Conservation (phyloP, 2,329 filamentous ascomycete genomes). For the Cercospora sp. region DNA sequence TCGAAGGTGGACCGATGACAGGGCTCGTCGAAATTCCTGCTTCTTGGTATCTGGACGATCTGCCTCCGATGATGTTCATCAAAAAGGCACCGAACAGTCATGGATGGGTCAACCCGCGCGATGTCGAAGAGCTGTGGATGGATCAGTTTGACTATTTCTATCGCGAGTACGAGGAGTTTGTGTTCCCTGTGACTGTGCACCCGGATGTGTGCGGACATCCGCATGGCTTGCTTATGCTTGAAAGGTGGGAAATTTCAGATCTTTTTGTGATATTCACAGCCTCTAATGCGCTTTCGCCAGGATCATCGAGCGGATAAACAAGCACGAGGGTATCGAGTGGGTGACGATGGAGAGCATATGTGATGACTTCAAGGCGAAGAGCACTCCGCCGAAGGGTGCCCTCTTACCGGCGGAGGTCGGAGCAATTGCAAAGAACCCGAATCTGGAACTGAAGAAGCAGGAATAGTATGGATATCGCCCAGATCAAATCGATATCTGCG, state of each 20-base stretch:
- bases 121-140: slow-evolving; percentile 65
- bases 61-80: slow-evolving; percentile 70
- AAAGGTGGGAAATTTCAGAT: slow-evolving; percentile 50
- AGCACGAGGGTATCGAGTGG: slow-evolving; percentile 63
- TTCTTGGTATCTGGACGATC: slow-evolving; percentile 61
- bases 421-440: slow-evolving; percentile 52
- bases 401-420: slow-evolving; percentile 60
- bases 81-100: slow-evolving; percentile 66
- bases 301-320: slow-evolving; percentile 69
- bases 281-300: slow-evolving; percentile 14
- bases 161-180: slow-evolving; percentile 72
- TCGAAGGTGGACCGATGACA: slow-evolving; percentile 59
- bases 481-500: not conserved
- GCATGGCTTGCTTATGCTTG: slow-evolving; percentile 72
- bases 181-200: slow-evolving; percentile 76
- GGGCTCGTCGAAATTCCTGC: slow-evolving; percentile 67
- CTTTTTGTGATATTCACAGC: not conserved
- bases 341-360: slow-evolving; percentile 70
- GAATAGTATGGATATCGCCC: slow-evolving; percentile 15
- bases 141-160: slow-evolving; percentile 75
- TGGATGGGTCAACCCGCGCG: slow-evolving; percentile 57
- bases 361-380: slow-evolving; percentile 71
- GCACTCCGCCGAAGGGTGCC: slow-evolving; percentile 57
- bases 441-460: slow-evolving; percentile 36
- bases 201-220: slow-evolving; percentile 71